Evolutionary conservation across 2,329 filamentous ascomycete species (phyloP).

Genomic region (Apiospora arundinis): DNA sequence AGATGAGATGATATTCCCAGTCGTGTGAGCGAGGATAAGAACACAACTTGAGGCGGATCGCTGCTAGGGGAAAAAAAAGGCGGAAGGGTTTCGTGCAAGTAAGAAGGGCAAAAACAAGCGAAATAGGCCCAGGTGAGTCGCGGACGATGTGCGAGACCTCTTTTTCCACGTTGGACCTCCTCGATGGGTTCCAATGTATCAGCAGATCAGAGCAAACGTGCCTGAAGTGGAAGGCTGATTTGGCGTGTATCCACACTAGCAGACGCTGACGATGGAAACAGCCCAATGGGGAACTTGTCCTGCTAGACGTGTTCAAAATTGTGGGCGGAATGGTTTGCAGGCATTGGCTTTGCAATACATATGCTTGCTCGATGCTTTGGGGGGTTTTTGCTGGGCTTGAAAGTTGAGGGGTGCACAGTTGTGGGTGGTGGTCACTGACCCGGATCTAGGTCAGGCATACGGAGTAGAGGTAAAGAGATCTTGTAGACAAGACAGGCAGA

Average conservation of each 20-base stretch:
- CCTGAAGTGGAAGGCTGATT: slow-evolving; percentile 18
- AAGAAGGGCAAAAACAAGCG: slow-evolving; percentile 9
- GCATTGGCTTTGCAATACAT: slow-evolving; percentile 2
- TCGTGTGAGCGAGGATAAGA: neutral
- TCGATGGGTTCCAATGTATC: slow-evolving; percentile 17
- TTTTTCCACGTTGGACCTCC: neutral
- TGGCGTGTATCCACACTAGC: slow-evolving; percentile 24
- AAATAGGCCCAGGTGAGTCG: neutral
- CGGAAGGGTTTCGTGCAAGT: slow-evolving; percentile 3
- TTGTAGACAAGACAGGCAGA: neutral
- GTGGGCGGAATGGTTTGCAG: slow-evolving; percentile 18
- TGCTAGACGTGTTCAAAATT: slow-evolving; percentile 22
- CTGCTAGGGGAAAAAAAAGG: neutral
- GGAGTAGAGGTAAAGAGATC: neutral
- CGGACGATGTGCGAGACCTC: slow-evolving; percentile 3
- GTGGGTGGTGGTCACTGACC: neutral
- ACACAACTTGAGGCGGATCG: neutral
- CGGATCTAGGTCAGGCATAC: neutral
- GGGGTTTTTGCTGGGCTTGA: slow-evolving; percentile 10
- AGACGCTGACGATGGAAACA: neutral
- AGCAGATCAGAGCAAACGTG: slow-evolving; percentile 19
- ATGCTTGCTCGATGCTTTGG: slow-evolving; percentile 11
- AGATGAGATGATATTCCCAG: slow-evolving; percentile 12
- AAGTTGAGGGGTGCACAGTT: neutral
- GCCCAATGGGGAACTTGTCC: slow-evolving; percentile 25